Conservation (phyloP, 805 yeast species). For the Lachancea quebecensis region DNA sequence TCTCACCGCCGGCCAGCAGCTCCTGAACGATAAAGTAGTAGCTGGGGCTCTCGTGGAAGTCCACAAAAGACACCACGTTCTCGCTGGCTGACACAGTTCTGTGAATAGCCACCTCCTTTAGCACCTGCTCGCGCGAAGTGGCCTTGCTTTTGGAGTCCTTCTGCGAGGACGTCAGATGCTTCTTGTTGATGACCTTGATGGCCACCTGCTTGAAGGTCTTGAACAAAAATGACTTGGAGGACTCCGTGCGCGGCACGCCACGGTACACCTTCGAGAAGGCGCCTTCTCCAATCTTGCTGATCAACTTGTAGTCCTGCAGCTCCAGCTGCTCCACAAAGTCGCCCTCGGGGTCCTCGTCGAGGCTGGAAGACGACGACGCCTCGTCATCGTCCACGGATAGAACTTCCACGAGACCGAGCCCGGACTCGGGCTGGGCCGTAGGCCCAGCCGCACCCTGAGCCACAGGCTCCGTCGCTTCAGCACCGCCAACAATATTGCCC, state of each 20-base stretch:
- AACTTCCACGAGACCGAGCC: not conserved
- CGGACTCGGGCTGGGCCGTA: not conserved
- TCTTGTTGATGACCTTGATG: conserved; percentile 57
- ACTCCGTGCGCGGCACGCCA: conserved; percentile 35
- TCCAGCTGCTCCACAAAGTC: conserved; percentile 33
- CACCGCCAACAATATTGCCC: too few relatives aligned
- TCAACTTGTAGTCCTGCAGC: conserved; percentile 33
- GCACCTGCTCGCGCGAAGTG: conserved; percentile 46
- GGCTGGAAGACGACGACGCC: conserved; percentile 3
- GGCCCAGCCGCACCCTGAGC: not conserved
- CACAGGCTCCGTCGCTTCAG: not conserved
- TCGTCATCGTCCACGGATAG: conserved; percentile 9
- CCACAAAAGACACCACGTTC: conserved; percentile 56
- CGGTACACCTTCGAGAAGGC: conserved; percentile 72
- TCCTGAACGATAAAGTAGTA: conserved; percentile 69
- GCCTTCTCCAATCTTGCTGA: conserved; percentile 66
- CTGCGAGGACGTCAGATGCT: conserved; percentile 53
- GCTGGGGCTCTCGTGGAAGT: conserved; percentile 55
- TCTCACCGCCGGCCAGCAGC: conserved; percentile 69
- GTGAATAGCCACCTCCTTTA: conserved; percentile 74
- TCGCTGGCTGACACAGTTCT: conserved; percentile 45
- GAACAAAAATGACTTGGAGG: conserved; percentile 10
- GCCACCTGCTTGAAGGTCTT: conserved; percentile 35
- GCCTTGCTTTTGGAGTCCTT: conserved; percentile 17
- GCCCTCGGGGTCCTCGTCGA: conserved; percentile 20